These are phyloP conservation scores for Gaultheria prostrata DNA, from an alignment of 148 eudicot species.

Conservation along the genomic window DNA sequence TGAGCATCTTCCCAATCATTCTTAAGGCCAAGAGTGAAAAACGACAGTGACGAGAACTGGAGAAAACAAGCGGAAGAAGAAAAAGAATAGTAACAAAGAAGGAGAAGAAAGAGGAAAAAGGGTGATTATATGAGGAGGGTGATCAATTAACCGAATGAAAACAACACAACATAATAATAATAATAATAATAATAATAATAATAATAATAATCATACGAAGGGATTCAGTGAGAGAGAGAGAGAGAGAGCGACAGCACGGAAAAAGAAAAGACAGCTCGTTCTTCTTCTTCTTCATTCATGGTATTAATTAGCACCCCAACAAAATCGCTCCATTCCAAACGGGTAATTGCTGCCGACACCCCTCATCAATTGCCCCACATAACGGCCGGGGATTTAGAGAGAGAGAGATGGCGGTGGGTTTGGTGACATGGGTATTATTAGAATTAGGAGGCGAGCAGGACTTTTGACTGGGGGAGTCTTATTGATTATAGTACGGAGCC, in stretches of 20 bases:
- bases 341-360: not conserved
- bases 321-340: not conserved
- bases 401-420: not conserved
- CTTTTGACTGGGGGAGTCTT: not conserved
- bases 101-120: not conserved
- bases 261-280: slow-evolving; percentile 30
- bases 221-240: slow-evolving; percentile 28
- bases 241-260: slow-evolving; percentile 40
- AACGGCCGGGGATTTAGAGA: not conserved
- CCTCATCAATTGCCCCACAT: not conserved
- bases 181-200: not conserved
- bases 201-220: not conserved
- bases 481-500: not conserved
- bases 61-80: not conserved
- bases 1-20: slow-evolving; percentile 14
- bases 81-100: not conserved
- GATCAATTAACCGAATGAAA: slow-evolving; percentile 18
- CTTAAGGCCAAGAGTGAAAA: slow-evolving; percentile 18
- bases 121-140: slow-evolving; percentile 18
- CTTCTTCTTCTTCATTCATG: not conserved
- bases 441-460: not conserved
- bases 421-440: not conserved
- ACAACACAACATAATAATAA: not conserved
- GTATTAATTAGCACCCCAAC: not conserved
- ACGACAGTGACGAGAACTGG: slow-evolving; percentile 8